Base-by-base conservation (phyloP, 23 red algal species). In the Cyanidioschyzon merolae region DNA sequence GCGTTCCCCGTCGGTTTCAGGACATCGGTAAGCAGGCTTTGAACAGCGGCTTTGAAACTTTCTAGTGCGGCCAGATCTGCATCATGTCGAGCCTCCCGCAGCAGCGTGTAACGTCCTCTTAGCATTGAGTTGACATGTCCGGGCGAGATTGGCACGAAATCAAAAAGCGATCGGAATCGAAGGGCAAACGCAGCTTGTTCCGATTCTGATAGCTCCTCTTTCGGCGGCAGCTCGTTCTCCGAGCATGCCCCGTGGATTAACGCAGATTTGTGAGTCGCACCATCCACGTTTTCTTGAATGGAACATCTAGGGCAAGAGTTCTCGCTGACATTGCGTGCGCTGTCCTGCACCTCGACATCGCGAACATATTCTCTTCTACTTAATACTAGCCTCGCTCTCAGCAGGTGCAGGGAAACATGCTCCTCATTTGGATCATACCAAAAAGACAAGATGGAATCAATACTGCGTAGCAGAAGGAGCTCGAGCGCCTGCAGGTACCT, bases 71-170 rank as follows among this genome's bases (percentile, higher is more conserved):
- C n/a, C n/a, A n/a, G n/a, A n/a, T n/a, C n/a, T n/a, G n/a, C n/a
- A n/a, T n/a, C n/a, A n/a, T n/a, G n/a, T n/a, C n/a, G n/a, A n/a
- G n/a, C n/a, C n/a, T n/a, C n/a, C n/a, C n/a, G n/a, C n/a, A n/a
- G n/a, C n/a, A n/a, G n/a, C n/a, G n/a, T n/a, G n/a, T n/a, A n/a
- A n/a, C n/a, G n/a, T n/a, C n/a, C n/a, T n/a, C n/a, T n/a, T n/a
- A n/a, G n/a, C n/a, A 21, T 54, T 7, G 7, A 21, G 45, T 54
- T 7, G 45, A 54, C 21, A 21, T 54, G 45, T 21, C 21, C 2
- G 50, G 41, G 37, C 37, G 32, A 78, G 39, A 78, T 58, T 36
- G 58, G 76, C 50, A 78, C 57, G 17, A 45, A 54, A 37, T 31
- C 76, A 37, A 57, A 7, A 39, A 78, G 15, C 2, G 2, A 34